Evolutionary conservation across 768 basidiomycete genomes (phyloP), one percentile per base, ranked within the genome.

Genomic region (Auriscalpium vulgare): DNA sequence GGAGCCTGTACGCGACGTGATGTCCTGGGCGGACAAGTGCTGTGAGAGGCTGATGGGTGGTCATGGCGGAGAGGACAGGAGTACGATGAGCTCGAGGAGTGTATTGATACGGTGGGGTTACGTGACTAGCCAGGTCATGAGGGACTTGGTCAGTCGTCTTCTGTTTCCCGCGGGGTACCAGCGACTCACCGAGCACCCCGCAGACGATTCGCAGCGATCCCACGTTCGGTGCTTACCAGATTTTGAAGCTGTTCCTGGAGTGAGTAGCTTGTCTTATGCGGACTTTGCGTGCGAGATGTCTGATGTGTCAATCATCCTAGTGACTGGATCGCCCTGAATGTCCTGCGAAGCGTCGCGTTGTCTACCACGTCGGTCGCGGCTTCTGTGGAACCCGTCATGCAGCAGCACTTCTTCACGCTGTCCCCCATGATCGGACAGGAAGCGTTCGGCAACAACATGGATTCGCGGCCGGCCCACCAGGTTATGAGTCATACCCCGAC

Each of bases 201-300:
- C 67, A 92, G 90, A 93, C 91, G 10, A 93, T 94, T 61, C 85
- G 91, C 60, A 93, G 91, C 62, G 91, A 94, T 71, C 91, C 91
- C 53, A 88, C 91, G 3, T 94, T 94, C 62, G 91, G 91, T 51
- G 88, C 92, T 16, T 94, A 93, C 75, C 91, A 93, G 70, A 92
- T 94, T 59, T 68, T 93, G 70, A 93, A 93, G 69, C 73, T 93
- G 63, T 93, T 93, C 79, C 76, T 93, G 57, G 91, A 94, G 90
- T 91, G 62, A 66, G 88, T 80, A 29, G 29, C 55, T 35, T 29
- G 23, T 36, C 38, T 23, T 13, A 46, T 3, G 36, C 56, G 35
- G 54, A 55, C 46, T 53, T 54, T 60, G 37, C 37, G 57, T 17
- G 37, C 55, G 36, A 45, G 56, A 56, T 63, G 52, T 62, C 54